Evolutionary conservation across 768 basidiomycete genomes (phyloP).

Genomic region (Amanita rubescens): DNA sequence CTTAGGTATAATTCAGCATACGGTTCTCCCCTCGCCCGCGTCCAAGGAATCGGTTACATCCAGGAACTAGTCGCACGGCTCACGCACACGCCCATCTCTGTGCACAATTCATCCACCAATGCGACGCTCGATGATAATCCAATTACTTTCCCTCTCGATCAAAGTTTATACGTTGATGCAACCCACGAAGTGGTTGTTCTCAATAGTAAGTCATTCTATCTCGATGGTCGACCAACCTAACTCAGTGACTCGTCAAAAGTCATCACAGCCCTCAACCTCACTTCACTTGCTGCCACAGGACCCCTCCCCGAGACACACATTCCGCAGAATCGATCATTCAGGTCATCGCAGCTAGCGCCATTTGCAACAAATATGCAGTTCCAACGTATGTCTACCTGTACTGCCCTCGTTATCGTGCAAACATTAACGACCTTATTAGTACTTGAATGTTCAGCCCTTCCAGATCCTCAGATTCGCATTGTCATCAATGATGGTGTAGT

Average conservation of each 20-base stretch:
- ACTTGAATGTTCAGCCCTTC: conserved; percentile 46
- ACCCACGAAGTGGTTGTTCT: conserved; percentile 89
- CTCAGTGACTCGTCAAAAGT: conserved; percentile 32
- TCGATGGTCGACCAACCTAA: not conserved
- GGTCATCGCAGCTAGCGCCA: conserved; percentile 69
- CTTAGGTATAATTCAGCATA: conserved; percentile 65
- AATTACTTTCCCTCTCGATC: conserved; percentile 62
- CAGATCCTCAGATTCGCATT: conserved; percentile 61
- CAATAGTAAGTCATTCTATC: conserved; percentile 47
- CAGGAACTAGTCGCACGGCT: conserved; percentile 82
- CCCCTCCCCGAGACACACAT: conserved; percentile 74
- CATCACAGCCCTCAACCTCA: conserved; percentile 79
- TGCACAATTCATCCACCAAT: conserved; percentile 80
- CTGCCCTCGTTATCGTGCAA: not conserved
- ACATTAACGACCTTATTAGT: conserved; percentile 34
- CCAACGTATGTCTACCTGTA: conserved; percentile 48
- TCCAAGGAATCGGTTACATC: conserved; percentile 72
- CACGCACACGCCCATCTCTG: conserved; percentile 62
- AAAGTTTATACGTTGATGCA: conserved; percentile 79
- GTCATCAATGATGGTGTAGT: conserved; percentile 86
- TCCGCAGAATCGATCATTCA: conserved; percentile 57
- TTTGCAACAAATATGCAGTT: conserved; percentile 88
- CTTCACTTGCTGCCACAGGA: conserved; percentile 62
- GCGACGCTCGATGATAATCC: conserved; percentile 65
- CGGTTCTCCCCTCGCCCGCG: conserved; percentile 73